Evolutionary conservation across 2,329 filamentous ascomycete genomes (phyloP).

Genomic region (Colletotrichum camelliae): DNA sequence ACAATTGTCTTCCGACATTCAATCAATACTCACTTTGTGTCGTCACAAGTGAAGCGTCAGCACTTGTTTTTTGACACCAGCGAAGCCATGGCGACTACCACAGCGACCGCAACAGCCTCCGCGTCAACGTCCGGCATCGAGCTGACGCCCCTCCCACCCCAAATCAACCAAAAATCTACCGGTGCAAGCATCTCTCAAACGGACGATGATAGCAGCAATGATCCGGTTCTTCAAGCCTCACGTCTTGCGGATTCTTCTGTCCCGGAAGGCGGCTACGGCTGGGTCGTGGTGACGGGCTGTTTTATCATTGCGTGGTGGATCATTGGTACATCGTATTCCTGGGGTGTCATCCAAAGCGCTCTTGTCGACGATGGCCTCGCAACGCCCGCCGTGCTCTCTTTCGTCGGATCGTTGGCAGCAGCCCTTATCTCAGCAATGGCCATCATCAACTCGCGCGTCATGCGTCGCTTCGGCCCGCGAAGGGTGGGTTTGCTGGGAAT

Average conservation of each 20-base stretch:
- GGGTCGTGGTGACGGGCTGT: constrained; percentile 57
- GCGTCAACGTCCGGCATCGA: constrained; percentile 8
- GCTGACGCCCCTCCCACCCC: neutral
- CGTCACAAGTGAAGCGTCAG: neutral
- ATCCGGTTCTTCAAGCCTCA: constrained; percentile 44
- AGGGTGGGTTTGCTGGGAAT: constrained; percentile 54
- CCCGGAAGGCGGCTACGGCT: constrained; percentile 63
- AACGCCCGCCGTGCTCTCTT: constrained; percentile 58
- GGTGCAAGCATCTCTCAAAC: neutral
- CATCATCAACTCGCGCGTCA: constrained; percentile 55
- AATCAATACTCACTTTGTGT: neutral
- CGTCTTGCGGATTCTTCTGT: constrained; percentile 48
- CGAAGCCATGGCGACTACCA: constrained; percentile 8
- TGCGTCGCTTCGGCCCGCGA: constrained; percentile 54
- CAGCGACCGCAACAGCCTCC: neutral
- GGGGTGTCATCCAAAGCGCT: constrained; percentile 65
- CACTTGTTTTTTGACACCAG: neutral
- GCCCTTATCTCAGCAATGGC: constrained; percentile 57
- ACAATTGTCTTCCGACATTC: neutral
- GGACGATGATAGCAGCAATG: neutral
- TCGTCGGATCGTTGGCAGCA: constrained; percentile 60
- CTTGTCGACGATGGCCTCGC: constrained; percentile 55
- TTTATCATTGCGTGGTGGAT: constrained; percentile 61
- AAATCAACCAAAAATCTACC: neutral
- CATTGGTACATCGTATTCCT: constrained; percentile 61